Evolutionary conservation across 805 yeast species (phyloP), one percentile per base, ranked within the genome.

Genomic region (Saturnispora sanitii): DNA sequence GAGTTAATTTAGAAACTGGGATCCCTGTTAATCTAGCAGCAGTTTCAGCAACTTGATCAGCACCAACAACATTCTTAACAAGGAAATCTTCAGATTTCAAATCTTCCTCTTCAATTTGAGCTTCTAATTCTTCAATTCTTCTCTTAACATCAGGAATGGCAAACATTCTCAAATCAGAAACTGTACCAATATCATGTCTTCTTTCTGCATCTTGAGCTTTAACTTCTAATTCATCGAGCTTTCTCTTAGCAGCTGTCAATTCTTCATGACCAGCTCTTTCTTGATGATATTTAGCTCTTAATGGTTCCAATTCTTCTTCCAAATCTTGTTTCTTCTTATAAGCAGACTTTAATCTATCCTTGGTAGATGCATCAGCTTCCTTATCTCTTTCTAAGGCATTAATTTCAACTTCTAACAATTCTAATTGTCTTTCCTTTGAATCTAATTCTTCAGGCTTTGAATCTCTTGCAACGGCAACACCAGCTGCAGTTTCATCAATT

Each of bases 381-480:
- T 79, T 80, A 59, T 90, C 98, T 65, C 98, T 83, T 65, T 92
- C 96, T 52, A 92, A 71, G 1, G 98, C 98, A 57, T 86, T 85
- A 57, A 92, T 90, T 64, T 92, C 98, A 44, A 92, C 97, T 54
- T 90, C 95, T 27, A 92, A 65, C 51, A 92, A 73, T 59, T 87
- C 94, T 37, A 88, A 71, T 65, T 86, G 86, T 62, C 98, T 83
- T 64, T 92, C 98, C 51, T 87, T 74, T 34, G 79, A 81, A 65
- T 92, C 98, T 54, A 92, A 71, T 60, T 87, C 96, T 63, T 92
- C 98, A 2, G 98, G 98, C 60, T 85, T 86, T 3, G 97, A 90
- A 60, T 92, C 98, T 64, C 98, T 78, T 4, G 96, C 95, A 40
- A 92, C 98, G 1, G 97, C 97, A 33, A 92, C 97, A 42, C 94